Evolutionary conservation across 2,329 filamentous ascomycete species (phyloP).

Genomic region (Cladosporium colombiae): DNA sequence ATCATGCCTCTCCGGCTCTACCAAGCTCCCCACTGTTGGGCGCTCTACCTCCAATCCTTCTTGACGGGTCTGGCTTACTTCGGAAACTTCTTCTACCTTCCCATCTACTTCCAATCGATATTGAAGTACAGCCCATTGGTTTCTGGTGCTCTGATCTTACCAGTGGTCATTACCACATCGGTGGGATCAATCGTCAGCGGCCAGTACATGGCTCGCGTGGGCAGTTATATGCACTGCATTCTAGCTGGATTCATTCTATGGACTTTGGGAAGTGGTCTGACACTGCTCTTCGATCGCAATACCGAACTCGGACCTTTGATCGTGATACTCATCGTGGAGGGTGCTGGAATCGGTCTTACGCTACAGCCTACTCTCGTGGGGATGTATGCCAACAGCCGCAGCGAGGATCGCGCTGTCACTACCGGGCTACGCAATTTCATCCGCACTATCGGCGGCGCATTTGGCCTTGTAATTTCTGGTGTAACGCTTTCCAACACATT

Average conservation of each 20-base stretch:
- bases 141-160: constrained; percentile 44
- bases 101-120: constrained; percentile 47
- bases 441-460: constrained; percentile 39
- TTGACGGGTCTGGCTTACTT: constrained; percentile 11
- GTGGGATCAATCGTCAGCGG: constrained; percentile 12
- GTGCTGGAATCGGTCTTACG: constrained; percentile 35
- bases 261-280: constrained; percentile 38
- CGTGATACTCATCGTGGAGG: constrained; percentile 38
- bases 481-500: constrained; percentile 39
- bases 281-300: constrained; percentile 33
- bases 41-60: constrained; percentile 15
- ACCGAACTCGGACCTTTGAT: constrained; percentile 35
- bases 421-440: constrained; percentile 45
- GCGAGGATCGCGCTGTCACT: constrained; percentile 42
- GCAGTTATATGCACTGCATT: constrained; percentile 24
- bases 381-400: constrained; percentile 41
- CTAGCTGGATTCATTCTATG: constrained; percentile 39
- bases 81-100: constrained; percentile 39
- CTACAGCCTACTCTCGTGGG: constrained; percentile 44
- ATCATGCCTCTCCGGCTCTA: constrained; percentile 20
- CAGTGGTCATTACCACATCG: constrained; percentile 24
- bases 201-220: constrained; percentile 17
- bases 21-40: constrained; percentile 12
- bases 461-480: constrained; percentile 39
- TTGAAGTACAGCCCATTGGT: constrained; percentile 38